Base-by-base conservation (phyloP, 495 filamentous ascomycete genomes). In the Penicillium silybi region DNA sequence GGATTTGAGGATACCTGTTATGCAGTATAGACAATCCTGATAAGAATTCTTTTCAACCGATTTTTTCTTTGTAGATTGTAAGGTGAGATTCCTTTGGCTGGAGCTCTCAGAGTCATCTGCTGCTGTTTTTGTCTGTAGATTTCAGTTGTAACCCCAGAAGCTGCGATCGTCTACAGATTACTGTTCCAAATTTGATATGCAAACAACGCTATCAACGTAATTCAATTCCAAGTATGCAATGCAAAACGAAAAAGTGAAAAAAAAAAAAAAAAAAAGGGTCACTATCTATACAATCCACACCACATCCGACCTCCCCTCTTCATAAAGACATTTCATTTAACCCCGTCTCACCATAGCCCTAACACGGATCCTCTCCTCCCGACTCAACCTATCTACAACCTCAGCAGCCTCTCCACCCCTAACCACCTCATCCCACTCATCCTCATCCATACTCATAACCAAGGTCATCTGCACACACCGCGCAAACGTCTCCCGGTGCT, bases 371-470 rank as follows among this genome's bases (percentile, higher is more conserved):
- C 82, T 75, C 72, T 88, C 86, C 34, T 85, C 85, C n/a, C 52
- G 62, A 62, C 78, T 77, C 47, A 89, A 59, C 54, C 73, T 79
- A 37, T 71, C 71, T 27, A 72, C 71, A 7, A 74, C 72, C 34
- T 70, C 70, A 5, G 63, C 68, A 15, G 71, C 74, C 46, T 74
- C 70, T 2, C 65, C 72, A 38, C 69, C 66, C n/a, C 50, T 46
- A 19, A 74, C 25, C 17, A 88, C 64, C 67, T 92, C 92, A 44
- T 91, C 89, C 89, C 92, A 96, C 69, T 98, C 95, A 50, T 98
- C 93, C 16, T 95, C 91, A 66, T 98, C 93, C 91, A 97, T 95
- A 53, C 92, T 92, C 62, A 95, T 88, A 4, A 96, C 80, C 70
- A 96, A 79, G 42, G 85, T 83, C 54, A 97, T 88, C 77, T 98